Evolutionary conservation across 1,284 basidiomycete species (phyloP), one percentile per base, ranked within the genome.

Genomic region (Austroboletus novae-zelandiae): DNA sequence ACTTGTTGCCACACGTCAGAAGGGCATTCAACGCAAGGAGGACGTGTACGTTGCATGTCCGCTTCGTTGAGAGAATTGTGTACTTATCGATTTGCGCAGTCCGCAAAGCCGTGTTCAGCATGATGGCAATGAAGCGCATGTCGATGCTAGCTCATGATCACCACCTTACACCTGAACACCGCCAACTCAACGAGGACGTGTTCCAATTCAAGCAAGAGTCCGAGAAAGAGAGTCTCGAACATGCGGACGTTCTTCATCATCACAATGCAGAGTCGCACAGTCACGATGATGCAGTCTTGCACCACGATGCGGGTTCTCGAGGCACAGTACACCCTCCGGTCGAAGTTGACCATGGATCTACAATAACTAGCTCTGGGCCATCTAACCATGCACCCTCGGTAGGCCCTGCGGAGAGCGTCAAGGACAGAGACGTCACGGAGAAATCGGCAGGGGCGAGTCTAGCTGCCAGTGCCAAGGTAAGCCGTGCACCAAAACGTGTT

Each of bases 1-100:
- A 96, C 72, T 74, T 98, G 66, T 72, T 96, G 61, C 94, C 94
- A 36, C 84, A 89, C 49, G 88, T 97, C 69, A 90, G 87, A 77
- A 89, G 83, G 71, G 86, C 84, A 34, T 94, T 95, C 75, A 85
- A 95, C 63, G 92, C 91, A 32, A 90, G 83, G 75, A 84, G 83
- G 71, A 84, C 89, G 14, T 94, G 92, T 93, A 64, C 54, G 88
- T 17, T 27, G 31, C 41, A 37, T 39, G 55, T 45, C 45, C 18
- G 47, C 18, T 57, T 42, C 32, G 17, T 45, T 46, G 13, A 17
- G 13, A 27, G 13, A 31, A 17, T 15, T 20, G 11, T 49, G 30
- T 45, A 29, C 34, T 56, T 40, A 53, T 29, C 34, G 27, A 31
- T 47, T 35, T 29, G 9, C 52, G 15, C 67, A 91, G 90, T 92